Evolutionary conservation across 768 basidiomycete species (phyloP), one percentile per base, ranked within the genome.

Genomic region (Filobasidium wieringae): DNA sequence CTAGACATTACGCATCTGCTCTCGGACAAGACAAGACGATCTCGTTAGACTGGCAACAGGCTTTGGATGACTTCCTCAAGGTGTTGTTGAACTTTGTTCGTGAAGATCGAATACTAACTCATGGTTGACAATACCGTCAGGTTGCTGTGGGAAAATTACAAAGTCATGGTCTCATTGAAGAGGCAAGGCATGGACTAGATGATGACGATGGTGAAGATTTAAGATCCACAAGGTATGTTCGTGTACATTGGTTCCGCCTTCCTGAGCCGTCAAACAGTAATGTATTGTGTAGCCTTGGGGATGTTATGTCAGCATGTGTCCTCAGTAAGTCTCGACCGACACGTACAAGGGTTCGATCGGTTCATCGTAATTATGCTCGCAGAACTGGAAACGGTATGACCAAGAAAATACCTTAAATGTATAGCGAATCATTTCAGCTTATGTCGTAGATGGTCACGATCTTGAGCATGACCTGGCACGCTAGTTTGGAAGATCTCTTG

Each of bases 1-100:
- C 91, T 0, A 68, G 69, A 8, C 80, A 85, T 67, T 99, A 97
- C 67, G 77, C 81, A 7, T 74, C 85, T 22, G 79, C 51, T 17
- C 31, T 63, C 7, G 24, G n/a, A 54, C 41, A 32, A 2, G 22
- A 15, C 8, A 33, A 24, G 24, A n/a, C 33, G n/a, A 57, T 41
- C 47, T 17, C 26, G 33, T 11, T 41, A 7, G 19, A n/a, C 17
- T 29, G 60, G 60, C 53, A 71, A 57, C 53, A 67, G 43, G 63
- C 73, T 11, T 72, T 99, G 40, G 80, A 81, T 51, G 72, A 82
- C 52, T 80, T 81, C 29, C 15, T 47, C 3, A 19, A 47, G 4
- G 43, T 47, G 24, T n/a, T n/a, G n/a, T n/a, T n/a, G n/a, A n/a
- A n/a, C n/a, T n/a, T n/a, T n/a, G n/a, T n/a, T n/a, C n/a, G n/a